phyloP scores from a whole-genome alignment of 495 filamentous ascomycete genomes.

The Penicillium soppii region DNA sequence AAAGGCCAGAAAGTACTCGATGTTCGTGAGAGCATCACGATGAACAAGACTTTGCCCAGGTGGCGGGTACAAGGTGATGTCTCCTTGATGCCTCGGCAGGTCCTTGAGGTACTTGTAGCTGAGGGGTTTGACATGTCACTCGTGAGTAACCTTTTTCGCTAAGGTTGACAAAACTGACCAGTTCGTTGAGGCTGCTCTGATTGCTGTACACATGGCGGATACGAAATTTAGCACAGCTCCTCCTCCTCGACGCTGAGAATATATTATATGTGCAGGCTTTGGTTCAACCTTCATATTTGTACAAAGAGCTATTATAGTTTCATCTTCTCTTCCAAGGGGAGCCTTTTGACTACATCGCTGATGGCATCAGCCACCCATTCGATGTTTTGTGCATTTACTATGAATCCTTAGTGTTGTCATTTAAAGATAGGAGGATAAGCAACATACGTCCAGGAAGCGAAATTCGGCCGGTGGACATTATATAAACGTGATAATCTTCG shows the following conservation, averaged over 20 bases:
- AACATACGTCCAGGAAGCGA: not conserved
- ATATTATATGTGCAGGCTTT: too few relatives aligned
- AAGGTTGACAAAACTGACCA: not conserved
- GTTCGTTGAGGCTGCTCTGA: not conserved
- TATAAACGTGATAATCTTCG: not conserved
- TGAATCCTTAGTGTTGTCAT: not conserved
- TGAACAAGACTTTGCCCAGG: slow-evolving; percentile 4
- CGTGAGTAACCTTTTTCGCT: slow-evolving; percentile 1
- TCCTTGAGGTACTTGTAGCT: slow-evolving; percentile 16
- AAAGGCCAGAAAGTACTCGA: slow-evolving; percentile 14
- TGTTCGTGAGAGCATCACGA: slow-evolving; percentile 19
- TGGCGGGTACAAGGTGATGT: not conserved
- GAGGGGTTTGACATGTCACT: slow-evolving; percentile 18
- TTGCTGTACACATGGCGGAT: slow-evolving; percentile 1
- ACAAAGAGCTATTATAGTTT: not conserved
- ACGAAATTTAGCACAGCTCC: slow-evolving; percentile 1
- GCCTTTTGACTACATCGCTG: not conserved
- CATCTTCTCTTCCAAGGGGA: not conserved
- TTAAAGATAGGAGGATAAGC: not conserved
- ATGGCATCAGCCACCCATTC: not conserved
- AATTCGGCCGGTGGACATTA: not conserved
- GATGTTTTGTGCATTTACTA: not conserved
- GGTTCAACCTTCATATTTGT: too few relatives aligned
- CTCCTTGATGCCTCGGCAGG: not conserved
- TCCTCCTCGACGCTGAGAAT: not conserved